Percentiles rank a stretch among this genome's conserved stretches.
Conservation (phyloP, 2,329 filamentous ascomycete genomes). For the Cercospora brassicicola region DNA sequence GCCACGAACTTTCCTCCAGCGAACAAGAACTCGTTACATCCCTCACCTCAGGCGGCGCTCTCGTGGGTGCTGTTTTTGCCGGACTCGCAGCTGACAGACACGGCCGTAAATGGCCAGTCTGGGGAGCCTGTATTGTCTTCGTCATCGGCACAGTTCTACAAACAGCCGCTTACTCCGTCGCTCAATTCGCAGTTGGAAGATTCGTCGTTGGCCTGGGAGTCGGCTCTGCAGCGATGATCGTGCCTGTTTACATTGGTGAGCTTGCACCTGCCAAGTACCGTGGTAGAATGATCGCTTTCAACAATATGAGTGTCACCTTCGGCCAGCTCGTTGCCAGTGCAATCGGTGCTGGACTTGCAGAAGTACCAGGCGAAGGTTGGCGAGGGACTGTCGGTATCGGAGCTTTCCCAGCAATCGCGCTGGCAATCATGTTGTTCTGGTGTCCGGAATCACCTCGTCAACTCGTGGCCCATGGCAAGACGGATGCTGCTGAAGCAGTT, state of each 20-base stretch:
- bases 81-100: neutral
- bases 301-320: neutral
- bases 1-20: neutral
- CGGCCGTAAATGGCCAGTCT: neutral
- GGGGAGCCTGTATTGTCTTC: neutral
- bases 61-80: neutral
- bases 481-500: neutral
- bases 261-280: neutral
- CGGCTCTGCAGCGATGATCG: neutral
- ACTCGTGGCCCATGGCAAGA: neutral
- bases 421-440: neutral
- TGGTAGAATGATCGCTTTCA: neutral
- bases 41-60: neutral
- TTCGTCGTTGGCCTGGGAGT: neutral
- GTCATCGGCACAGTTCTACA: neutral
- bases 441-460: neutral
- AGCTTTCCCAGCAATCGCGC: neutral
- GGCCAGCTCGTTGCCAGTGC: neutral
- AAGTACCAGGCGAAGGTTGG: neutral
- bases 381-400: neutral
- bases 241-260: neutral
- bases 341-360: neutral
- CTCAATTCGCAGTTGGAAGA: neutral
- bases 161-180: neutral
- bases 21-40: neutral